Percentiles rank a stretch among this genome's conserved stretches.
Conservation (phyloP, 2,329 filamentous ascomycete species). For the Proliferodiscus dingleyae region DNA sequence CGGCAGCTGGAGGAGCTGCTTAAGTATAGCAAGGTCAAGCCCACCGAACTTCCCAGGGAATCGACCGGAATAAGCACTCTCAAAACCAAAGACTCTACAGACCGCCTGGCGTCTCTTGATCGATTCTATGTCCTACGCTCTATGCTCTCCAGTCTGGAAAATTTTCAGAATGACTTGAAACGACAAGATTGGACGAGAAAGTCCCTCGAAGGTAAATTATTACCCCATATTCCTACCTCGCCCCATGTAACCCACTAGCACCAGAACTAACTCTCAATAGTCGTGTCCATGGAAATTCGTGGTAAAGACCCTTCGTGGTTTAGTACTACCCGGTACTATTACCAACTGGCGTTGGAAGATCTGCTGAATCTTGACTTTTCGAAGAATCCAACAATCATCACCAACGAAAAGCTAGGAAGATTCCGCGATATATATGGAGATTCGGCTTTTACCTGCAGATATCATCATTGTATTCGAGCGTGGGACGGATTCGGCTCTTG, state of each 20-base stretch:
- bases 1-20: background rate
- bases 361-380: slow-evolving; percentile 1
- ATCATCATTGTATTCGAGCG: slow-evolving; percentile 1
- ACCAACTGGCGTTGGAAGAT: slow-evolving; percentile 2
- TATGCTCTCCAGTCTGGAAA: too few relatives aligned
- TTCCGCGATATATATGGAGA: slow-evolving; percentile 3
- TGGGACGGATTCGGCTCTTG: slow-evolving; percentile 5
- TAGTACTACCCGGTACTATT: slow-evolving; percentile 1
- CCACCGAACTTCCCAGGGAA: too few relatives aligned
- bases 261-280: background rate
- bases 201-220: background rate
- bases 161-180: background rate
- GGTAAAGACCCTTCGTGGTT: slow-evolving; percentile 12
- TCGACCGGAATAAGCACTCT: too few relatives aligned
- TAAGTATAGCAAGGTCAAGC: too few relatives aligned
- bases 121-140: too few relatives aligned
- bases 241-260: background rate
- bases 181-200: background rate
- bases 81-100: too few relatives aligned
- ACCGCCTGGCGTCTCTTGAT: too few relatives aligned
- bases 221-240: background rate
- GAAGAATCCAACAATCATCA: background rate
- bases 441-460: slow-evolving; percentile 7
- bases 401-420: background rate
- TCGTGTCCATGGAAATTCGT: background rate